phyloP scores from a whole-genome alignment of 2,329 filamentous ascomycete species.

The Pseudopyricularia javanii region DNA sequence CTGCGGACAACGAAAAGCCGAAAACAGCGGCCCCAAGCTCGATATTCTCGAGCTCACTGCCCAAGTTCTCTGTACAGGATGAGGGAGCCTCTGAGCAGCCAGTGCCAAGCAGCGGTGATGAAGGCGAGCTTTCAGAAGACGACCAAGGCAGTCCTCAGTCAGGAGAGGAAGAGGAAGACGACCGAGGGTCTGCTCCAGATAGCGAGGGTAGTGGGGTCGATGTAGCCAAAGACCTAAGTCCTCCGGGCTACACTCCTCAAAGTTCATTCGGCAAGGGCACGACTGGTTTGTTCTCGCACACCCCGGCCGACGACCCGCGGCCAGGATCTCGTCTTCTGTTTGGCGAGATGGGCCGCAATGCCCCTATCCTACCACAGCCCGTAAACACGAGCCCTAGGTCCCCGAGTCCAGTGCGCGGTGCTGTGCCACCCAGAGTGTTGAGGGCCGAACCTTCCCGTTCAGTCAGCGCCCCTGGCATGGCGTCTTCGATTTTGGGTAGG shows the following conservation, averaged over 20 bases:
- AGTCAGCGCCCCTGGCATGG: slow-evolving; percentile 47
- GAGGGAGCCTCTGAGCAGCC: slow-evolving; percentile 4
- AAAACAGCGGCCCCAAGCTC: slow-evolving; percentile 1
- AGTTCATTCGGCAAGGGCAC: slow-evolving; percentile 43
- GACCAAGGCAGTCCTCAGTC: not conserved
- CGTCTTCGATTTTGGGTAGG: slow-evolving; percentile 36
- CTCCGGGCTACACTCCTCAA: slow-evolving; percentile 41
- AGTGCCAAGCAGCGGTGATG: slow-evolving; percentile 17
- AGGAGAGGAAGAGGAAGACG: slow-evolving; percentile 29
- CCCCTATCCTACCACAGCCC: slow-evolving; percentile 41
- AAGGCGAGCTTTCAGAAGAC: slow-evolving; percentile 20
- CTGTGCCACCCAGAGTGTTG: slow-evolving; percentile 36
- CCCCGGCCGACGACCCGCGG: slow-evolving; percentile 23
- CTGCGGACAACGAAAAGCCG: slow-evolving; percentile 3
- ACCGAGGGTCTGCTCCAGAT: slow-evolving; percentile 30
- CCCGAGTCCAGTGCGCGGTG: slow-evolving; percentile 53
- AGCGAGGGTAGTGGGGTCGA: slow-evolving; percentile 51
- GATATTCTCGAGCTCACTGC: not conserved
- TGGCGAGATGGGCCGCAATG: slow-evolving; percentile 37
- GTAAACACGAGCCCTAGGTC: slow-evolving; percentile 52
- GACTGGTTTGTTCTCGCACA: slow-evolving; percentile 32
- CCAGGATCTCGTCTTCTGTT: slow-evolving; percentile 24
- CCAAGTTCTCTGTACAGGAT: not conserved
- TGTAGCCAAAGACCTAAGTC: slow-evolving; percentile 50
- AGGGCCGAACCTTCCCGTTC: slow-evolving; percentile 40